A percentile compares a stretch with the other conserved stretches of the same genome.
Conservation (phyloP, 345 rosid genomes). For the Dipteronia sinensis region DNA sequence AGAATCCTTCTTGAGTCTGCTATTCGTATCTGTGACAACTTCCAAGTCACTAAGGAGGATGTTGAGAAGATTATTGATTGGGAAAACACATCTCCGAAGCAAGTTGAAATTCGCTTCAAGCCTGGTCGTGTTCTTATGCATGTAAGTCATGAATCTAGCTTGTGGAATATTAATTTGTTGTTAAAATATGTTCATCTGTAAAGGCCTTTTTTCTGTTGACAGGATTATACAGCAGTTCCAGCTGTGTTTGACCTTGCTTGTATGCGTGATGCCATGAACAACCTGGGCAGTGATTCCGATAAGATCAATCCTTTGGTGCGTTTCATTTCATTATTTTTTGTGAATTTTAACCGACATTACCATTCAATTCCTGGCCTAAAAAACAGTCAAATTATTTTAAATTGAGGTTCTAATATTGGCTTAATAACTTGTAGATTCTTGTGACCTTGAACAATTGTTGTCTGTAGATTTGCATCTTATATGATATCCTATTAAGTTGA, state of each 20-base stretch:
- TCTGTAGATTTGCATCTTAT: neutral
- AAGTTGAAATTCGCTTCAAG: conserved; percentile 96
- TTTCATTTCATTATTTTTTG: conserved; percentile 1
- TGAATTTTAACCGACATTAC: neutral
- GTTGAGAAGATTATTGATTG: conserved; percentile 96
- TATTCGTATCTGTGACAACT: conserved; percentile 90
- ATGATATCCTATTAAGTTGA: neutral
- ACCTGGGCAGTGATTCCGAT: conserved; percentile 78
- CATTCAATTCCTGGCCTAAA: neutral
- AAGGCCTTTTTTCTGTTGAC: conserved; percentile 19
- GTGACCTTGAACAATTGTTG: neutral
- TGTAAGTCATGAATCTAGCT: conserved; percentile 33
- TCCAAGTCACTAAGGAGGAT: conserved; percentile 91
- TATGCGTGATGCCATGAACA: conserved; percentile 98
- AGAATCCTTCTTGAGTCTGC: conserved; percentile 96
- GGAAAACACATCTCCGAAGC: conserved; percentile 86
- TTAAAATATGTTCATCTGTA: conserved; percentile 8
- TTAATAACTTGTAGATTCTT: neutral
- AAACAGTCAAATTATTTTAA: neutral
- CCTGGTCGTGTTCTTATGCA: conserved; percentile 97
- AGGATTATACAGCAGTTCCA: conserved; percentile 99
- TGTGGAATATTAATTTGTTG: neutral
- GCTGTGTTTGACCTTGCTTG: conserved; percentile 98
- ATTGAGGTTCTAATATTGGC: neutral
- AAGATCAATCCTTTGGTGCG: conserved; percentile 90